Evolutionary conservation across 164 flowering plant species (phyloP).

Genomic region (Liriodendron chinense): DNA sequence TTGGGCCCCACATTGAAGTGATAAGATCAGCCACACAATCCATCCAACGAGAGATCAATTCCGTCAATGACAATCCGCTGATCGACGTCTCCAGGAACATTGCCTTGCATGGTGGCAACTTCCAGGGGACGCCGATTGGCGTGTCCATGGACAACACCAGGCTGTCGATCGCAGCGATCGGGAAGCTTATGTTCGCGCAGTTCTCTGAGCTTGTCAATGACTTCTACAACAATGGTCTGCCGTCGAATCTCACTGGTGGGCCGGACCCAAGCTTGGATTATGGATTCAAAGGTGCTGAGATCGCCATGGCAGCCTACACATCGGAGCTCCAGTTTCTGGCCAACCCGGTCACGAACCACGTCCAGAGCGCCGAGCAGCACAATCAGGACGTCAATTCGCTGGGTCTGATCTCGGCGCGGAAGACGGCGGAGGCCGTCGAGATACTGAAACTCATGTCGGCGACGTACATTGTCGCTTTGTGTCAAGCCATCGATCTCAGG

Average conservation of each 20-base stretch:
- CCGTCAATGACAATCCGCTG: constrained; percentile 39
- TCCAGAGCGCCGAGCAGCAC: constrained; percentile 45
- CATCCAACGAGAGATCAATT: constrained; percentile 40
- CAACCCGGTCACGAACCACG: constrained; percentile 42
- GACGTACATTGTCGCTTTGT: constrained; percentile 41
- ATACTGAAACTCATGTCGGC: constrained; percentile 49
- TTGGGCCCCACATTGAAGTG: constrained; percentile 43
- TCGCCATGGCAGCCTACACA: constrained; percentile 45
- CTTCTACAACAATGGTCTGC: constrained; percentile 44
- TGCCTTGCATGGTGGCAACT: constrained; percentile 45
- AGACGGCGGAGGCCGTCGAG: constrained; percentile 44
- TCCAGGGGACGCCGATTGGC: constrained; percentile 47
- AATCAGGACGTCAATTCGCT: constrained; percentile 49
- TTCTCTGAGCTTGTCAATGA: constrained; percentile 43
- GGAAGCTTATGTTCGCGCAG: constrained; percentile 45
- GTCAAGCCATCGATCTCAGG: constrained; percentile 53
- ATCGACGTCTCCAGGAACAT: constrained; percentile 31
- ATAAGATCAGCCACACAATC: constrained; percentile 32
- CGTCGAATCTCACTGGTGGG: constrained; percentile 37
- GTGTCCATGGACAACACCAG: constrained; percentile 46
- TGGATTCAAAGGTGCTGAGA: constrained; percentile 46
- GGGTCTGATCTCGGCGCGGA: constrained; percentile 46
- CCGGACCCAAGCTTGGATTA: constrained; percentile 43
- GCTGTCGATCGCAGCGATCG: constrained; percentile 40
- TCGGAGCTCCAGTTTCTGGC: constrained; percentile 45